Percentiles rank a stretch among this genome's conserved stretches.
These are phyloP conservation scores for Ceratocystis harringtonii DNA, from an alignment of 2,329 filamentous ascomycete species.

Conservation along the genomic window DNA sequence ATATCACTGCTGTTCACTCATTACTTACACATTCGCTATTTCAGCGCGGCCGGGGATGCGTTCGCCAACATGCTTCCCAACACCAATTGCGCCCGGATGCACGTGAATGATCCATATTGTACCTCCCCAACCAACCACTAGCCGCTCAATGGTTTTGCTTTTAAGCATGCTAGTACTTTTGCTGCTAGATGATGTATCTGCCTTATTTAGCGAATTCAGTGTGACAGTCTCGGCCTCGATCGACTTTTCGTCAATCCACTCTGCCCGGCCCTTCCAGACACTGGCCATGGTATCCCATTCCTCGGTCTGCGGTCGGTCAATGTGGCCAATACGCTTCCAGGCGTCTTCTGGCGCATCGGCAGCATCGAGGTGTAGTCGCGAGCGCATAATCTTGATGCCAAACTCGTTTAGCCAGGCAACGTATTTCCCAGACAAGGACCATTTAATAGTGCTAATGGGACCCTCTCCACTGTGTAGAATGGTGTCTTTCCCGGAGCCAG, in stretches of 20 bases:
- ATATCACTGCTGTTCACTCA: background rate
- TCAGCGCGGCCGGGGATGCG: constrained; percentile 66
- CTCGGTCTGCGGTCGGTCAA: constrained; percentile 71
- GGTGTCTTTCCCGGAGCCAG: constrained; percentile 58
- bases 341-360: constrained; percentile 50
- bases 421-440: constrained; percentile 84
- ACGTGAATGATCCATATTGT: constrained; percentile 94
- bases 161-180: constrained; percentile 16
- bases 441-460: constrained; percentile 79
- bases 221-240: constrained; percentile 58
- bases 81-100: constrained; percentile 54
- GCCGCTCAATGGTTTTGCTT: constrained; percentile 51
- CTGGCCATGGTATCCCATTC: constrained; percentile 94
- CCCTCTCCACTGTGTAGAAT: constrained; percentile 87
- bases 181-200: background rate
- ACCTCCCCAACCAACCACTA: constrained; percentile 89
- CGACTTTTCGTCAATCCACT: constrained; percentile 80
- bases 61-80: constrained; percentile 53
- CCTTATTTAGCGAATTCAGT: background rate
- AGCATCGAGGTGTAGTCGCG: constrained; percentile 64
- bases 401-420: constrained; percentile 94
- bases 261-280: constrained; percentile 80
- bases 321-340: constrained; percentile 89
- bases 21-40: constrained; percentile 75
- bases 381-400: constrained; percentile 95